Evolutionary conservation across 352 stramenopile species (phyloP).

Genomic region (Pythium folliculosum): DNA sequence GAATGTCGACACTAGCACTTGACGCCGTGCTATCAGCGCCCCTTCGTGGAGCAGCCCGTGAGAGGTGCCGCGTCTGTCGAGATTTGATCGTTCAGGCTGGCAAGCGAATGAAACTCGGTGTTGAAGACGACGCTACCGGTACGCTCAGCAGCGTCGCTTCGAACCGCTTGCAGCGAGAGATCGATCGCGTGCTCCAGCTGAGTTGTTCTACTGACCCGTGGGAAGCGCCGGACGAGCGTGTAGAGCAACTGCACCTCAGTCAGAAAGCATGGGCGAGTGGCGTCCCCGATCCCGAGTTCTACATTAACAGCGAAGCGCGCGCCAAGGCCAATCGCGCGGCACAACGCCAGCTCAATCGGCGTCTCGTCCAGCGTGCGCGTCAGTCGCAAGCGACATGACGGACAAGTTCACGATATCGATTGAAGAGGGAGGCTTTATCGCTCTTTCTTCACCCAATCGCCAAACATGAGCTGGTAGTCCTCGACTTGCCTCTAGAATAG

Average conservation of each 20-base stretch:
- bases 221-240: constrained; percentile 47
- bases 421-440: constrained; percentile 36
- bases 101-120: constrained; percentile 20
- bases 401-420: background rate
- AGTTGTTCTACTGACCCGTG: constrained; percentile 40
- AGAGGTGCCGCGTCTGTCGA: constrained; percentile 24
- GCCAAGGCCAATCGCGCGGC: constrained; percentile 5
- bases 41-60: constrained; percentile 1
- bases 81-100: constrained; percentile 17
- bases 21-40: background rate
- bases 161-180: constrained; percentile 25
- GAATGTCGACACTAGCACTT: constrained; percentile 8
- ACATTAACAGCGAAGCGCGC: constrained; percentile 33
- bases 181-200: constrained; percentile 30
- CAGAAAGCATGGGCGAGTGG: constrained; percentile 45
- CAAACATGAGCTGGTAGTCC: constrained; percentile 82
- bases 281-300: constrained; percentile 54
- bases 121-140: background rate
- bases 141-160: background rate
- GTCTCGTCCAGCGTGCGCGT: constrained; percentile 8
- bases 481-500: constrained; percentile 55
- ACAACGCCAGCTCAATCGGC: constrained; percentile 18
- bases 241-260: constrained; percentile 43
- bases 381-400: background rate
- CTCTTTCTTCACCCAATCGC: constrained; percentile 83